These are phyloP conservation scores for Leccinum broughii DNA, from an alignment of 768 basidiomycete genomes.

Conservation along the genomic window DNA sequence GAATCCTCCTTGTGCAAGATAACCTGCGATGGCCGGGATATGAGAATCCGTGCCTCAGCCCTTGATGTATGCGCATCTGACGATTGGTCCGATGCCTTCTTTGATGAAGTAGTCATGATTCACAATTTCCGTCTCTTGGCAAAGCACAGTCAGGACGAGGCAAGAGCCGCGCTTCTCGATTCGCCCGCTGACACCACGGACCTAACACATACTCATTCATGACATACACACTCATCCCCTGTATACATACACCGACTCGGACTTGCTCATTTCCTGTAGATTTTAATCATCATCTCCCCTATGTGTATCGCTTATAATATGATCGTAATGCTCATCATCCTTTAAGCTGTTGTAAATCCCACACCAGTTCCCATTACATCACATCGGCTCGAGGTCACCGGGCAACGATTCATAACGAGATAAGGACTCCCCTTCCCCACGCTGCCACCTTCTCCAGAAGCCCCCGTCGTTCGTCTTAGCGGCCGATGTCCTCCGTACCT, in stretches of 20 bases:
- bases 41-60: conserved; percentile 51
- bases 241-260: conserved; percentile 30
- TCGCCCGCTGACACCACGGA: conserved; percentile 26
- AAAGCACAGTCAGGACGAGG: conserved; percentile 39
- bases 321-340: conserved; percentile 29
- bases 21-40: conserved; percentile 38
- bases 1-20: conserved; percentile 38
- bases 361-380: conserved; percentile 21
- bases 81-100: conserved; percentile 62
- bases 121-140: conserved; percentile 47
- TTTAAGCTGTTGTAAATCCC: conserved; percentile 27
- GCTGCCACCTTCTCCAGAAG: conserved; percentile 29
- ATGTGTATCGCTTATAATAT: conserved; percentile 37
- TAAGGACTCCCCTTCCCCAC: conserved; percentile 10
- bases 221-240: conserved; percentile 26
- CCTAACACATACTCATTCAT: conserved; percentile 25
- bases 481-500: conserved; percentile 43
- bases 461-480: conserved; percentile 18
- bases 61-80: conserved; percentile 42
- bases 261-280: conserved; percentile 34
- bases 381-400: conserved; percentile 15
- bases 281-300: conserved; percentile 33
- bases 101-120: conserved; percentile 62
- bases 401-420: conserved; percentile 20
- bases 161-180: conserved; percentile 30